These are phyloP conservation scores for Paraphaeosphaeria minitans DNA, from an alignment of 2,329 filamentous ascomycete genomes.

Conservation along the genomic window DNA sequence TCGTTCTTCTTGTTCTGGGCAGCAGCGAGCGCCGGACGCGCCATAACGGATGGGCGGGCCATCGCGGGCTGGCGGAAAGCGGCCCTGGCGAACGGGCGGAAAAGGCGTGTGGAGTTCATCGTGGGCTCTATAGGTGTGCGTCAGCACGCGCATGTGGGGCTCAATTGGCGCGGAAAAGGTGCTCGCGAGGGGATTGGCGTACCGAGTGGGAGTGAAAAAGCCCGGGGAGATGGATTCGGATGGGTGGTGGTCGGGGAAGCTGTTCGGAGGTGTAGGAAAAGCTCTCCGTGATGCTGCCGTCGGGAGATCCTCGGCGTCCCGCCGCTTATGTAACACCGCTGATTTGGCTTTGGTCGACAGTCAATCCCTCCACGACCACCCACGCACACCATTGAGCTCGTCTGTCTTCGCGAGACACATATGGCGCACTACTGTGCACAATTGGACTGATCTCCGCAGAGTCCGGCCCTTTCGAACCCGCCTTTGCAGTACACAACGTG, in stretches of 20 bases:
- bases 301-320: neutral
- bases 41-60: slow-evolving; percentile 42
- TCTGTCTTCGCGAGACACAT: neutral
- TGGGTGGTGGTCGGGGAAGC: slow-evolving; percentile 36
- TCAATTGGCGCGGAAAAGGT: slow-evolving; percentile 34
- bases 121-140: slow-evolving; percentile 39
- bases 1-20: slow-evolving; percentile 45
- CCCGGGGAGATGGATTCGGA: slow-evolving; percentile 43
- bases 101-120: slow-evolving; percentile 49
- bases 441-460: too few relatives aligned
- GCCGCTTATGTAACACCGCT: slow-evolving; percentile 5
- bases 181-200: slow-evolving; percentile 31
- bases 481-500: too few relatives aligned
- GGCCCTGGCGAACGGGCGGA: slow-evolving; percentile 49
- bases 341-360: neutral
- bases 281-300: slow-evolving; percentile 20
- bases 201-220: slow-evolving; percentile 34
- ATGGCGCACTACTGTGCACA: too few relatives aligned
- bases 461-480: too few relatives aligned
- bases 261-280: slow-evolving; percentile 36
- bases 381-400: neutral
- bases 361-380: neutral
- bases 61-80: slow-evolving; percentile 46
- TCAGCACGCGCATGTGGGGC: slow-evolving; percentile 35
- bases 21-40: slow-evolving; percentile 42